phyloP scores from a whole-genome alignment of 345 rosid species.

The Citropsis articulata region DNA sequence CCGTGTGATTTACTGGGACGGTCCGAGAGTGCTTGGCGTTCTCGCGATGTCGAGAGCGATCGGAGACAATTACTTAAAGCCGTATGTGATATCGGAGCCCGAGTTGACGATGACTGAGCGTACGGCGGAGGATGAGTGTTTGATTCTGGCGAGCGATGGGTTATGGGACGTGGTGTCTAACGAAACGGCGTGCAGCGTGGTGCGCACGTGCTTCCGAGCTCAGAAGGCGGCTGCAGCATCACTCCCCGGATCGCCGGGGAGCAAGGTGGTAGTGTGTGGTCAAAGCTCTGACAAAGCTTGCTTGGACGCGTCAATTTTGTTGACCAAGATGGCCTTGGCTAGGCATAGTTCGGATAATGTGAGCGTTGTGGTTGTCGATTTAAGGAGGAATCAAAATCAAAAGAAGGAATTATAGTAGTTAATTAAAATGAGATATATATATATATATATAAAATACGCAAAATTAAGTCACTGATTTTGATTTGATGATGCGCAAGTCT shows the following conservation, averaged over 20 bases:
- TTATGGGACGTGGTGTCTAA: constrained; percentile 76
- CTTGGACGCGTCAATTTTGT: constrained; percentile 64
- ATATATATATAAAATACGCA: too few species aligned
- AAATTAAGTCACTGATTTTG: not conserved
- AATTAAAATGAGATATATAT: not conserved
- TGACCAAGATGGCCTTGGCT: constrained; percentile 84
- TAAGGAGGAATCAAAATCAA: constrained; percentile 37
- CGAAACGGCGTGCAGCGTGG: constrained; percentile 58
- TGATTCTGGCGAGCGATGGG: constrained; percentile 71
- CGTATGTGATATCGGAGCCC: constrained; percentile 63
- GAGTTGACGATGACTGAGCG: constrained; percentile 57
- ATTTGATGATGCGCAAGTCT: not conserved
- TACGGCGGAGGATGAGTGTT: constrained; percentile 52
- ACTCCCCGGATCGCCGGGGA: constrained; percentile 16
- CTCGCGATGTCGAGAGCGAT: constrained; percentile 79
- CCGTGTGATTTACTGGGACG: constrained; percentile 85
- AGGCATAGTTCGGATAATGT: constrained; percentile 77
- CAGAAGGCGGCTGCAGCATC: constrained; percentile 20
- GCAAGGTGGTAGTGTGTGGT: constrained; percentile 17
- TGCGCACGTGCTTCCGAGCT: constrained; percentile 52
- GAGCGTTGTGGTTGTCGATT: constrained; percentile 80
- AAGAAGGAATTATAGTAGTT: not conserved
- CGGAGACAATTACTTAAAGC: constrained; percentile 66
- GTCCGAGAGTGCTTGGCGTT: constrained; percentile 67
- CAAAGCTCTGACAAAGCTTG: constrained; percentile 65